phyloP scores from a whole-genome alignment of 805 yeast genomes.

The Sugiyamaella americana region DNA sequence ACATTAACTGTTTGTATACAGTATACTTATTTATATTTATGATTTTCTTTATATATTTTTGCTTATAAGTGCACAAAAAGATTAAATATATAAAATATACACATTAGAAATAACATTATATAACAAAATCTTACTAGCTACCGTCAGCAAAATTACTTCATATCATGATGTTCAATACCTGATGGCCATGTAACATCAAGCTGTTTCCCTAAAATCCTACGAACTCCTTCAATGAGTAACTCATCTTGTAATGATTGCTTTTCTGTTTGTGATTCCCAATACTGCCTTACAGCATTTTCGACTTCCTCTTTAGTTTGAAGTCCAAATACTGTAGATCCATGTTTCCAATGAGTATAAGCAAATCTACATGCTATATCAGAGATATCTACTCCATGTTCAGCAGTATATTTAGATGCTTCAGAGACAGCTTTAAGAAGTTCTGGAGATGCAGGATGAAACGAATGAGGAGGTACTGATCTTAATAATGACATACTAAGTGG shows the following conservation, averaged over 20 bases:
- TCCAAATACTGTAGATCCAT: constrained; percentile 71
- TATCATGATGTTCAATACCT: constrained; percentile 33
- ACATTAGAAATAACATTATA: too few relatives aligned
- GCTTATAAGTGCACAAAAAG: too few relatives aligned
- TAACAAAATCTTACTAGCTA: too few relatives aligned
- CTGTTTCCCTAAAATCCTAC: constrained; percentile 43
- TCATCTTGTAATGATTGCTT: constrained; percentile 40
- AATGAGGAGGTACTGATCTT: constrained; percentile 57
- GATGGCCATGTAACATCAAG: constrained; percentile 62
- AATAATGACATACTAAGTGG: constrained; percentile 84
- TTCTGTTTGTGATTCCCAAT: constrained; percentile 40
- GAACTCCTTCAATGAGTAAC: constrained; percentile 39
- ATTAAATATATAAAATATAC: too few relatives aligned
- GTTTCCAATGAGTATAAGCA: constrained; percentile 58
- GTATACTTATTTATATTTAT: too few relatives aligned
- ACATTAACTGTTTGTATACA: too few relatives aligned
- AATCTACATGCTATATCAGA: constrained; percentile 79
- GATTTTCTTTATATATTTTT: too few relatives aligned
- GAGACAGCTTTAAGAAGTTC: constrained; percentile 45
- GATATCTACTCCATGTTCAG: constrained; percentile 50
- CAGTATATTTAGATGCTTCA: constrained; percentile 42
- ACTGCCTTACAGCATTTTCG: constrained; percentile 52
- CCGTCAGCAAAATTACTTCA: too few relatives aligned
- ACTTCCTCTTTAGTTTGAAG: constrained; percentile 62
- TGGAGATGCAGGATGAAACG: constrained; percentile 74